Base-by-base conservation (phyloP, 208 protist species). In the Wallacemonas sp. region DNA sequence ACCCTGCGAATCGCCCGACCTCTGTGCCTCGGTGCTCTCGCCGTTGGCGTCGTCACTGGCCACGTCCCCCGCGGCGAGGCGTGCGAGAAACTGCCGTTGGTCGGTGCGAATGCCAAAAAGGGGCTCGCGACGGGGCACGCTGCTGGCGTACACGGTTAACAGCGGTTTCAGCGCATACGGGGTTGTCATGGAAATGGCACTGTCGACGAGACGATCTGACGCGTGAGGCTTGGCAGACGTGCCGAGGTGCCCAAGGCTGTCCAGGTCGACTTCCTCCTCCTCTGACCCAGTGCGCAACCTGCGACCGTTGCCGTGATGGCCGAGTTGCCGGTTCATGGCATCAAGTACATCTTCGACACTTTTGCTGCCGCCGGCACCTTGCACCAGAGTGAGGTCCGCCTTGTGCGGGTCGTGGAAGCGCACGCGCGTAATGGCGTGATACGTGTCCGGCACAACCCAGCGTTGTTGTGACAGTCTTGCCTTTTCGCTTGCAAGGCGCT, bases 351-450 rank as follows among this genome's bases (percentile, higher is more conserved):
- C 85, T 12, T 53, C 44, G 4, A 83, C 68, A 36, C 67, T 78
- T 53, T 92, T 92, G 41, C 38, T 55, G 41, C 73, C 65, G 10
- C 81, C 81, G 17, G 70, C 71, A 29, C 78, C 78, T 46, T 86
- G 83, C 24, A 82, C 79, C 21, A 91, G 76, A 0, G 82, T 84
- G 29, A 83, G 37, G 42, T 91, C 80, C 0, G 71, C 71, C 60
- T 76, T 78, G 22, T 73, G 66, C 0, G 79, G 76, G 39, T 88
- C 71, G 62, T 86, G 71, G 59, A 88, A 78, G 33, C 81, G 81
- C 32, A 92, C 77, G 17, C 84, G 85, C 0, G 85, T 95, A 55
- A 95, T 92, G 59, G 76, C 72, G 70, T 95, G 89, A 57, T 79
- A 87, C 46, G 72, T 59, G 9, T 73, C 68, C 0, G 81, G 73